Percentiles rank a stretch among this genome's conserved stretches.
Evolutionary conservation across 163 green algal species (phyloP).

Genomic region (Chloroidium sp.): DNA sequence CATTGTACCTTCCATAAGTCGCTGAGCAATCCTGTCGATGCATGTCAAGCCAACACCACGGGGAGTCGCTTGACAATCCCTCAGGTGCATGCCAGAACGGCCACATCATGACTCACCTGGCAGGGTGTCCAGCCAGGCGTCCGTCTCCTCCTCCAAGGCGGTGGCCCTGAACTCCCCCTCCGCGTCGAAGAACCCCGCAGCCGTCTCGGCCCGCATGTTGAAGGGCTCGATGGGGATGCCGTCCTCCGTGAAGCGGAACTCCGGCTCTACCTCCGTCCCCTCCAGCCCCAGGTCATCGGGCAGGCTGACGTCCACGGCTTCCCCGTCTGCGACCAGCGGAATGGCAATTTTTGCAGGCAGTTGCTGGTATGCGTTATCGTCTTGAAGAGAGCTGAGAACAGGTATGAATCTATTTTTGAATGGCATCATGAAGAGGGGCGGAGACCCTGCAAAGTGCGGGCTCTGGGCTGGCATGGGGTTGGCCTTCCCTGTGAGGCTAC

Average conservation of each 20-base stretch:
- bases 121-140: constrained; percentile 66
- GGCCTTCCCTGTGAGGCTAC: neutral
- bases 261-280: constrained; percentile 44
- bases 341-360: no score
- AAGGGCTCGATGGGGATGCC: constrained; percentile 82
- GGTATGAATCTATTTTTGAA: no score
- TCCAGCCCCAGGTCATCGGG: constrained; percentile 30
- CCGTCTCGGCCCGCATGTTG: constrained; percentile 69
- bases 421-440: no score
- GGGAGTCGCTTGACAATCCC: neutral
- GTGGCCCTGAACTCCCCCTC: constrained; percentile 77
- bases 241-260: constrained; percentile 29
- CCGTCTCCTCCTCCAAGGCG: constrained; percentile 41
- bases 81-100: neutral
- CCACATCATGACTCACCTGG: neutral
- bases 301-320: neutral
- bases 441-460: no score
- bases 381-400: no score
- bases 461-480: neutral
- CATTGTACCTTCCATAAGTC: neutral
- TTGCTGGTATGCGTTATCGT: no score
- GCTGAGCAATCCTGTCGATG: neutral
- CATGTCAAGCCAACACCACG: neutral
- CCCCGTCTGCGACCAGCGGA: neutral
- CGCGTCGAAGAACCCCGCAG: constrained; percentile 79